Conservation (phyloP, 2,329 filamentous ascomycete species). For the Stromatinia cepivora region DNA sequence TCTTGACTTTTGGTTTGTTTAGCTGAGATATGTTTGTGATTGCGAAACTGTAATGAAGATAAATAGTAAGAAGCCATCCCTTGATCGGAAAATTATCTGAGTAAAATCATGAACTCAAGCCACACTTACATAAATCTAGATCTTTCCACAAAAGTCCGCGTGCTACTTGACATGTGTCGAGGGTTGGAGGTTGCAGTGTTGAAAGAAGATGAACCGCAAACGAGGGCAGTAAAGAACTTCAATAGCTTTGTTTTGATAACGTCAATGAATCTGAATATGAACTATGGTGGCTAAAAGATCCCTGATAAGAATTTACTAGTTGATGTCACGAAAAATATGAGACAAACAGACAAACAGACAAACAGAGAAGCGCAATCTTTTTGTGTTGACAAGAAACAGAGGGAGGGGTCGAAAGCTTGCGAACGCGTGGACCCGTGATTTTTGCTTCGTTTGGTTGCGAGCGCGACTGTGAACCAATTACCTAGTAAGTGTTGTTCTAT, state of each 20-base stretch:
- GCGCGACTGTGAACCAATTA: not conserved
- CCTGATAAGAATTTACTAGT: not conserved
- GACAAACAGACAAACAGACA: not conserved
- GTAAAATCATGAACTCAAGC: no score
- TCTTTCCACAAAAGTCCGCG: not conserved
- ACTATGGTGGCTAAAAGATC: not conserved
- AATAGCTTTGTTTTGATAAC: no score
- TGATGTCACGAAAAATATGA: not conserved
- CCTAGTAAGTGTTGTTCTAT: not conserved
- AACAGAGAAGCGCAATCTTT: not conserved
- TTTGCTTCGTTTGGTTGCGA: not conserved
- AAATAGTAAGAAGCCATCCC: not conserved
- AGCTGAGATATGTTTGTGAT: no score
- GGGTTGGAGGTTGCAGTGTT: not conserved
- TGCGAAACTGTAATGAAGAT: not conserved
- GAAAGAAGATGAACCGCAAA: no score
- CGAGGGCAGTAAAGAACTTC: not conserved
- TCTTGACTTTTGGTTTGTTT: not conserved
- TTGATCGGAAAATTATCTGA: not conserved
- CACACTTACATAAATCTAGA: not conserved
- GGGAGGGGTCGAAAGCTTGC: not conserved
- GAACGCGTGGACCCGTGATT: slow-evolving; percentile 7
- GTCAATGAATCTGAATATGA: not conserved
- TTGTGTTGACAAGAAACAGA: not conserved
- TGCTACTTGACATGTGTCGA: not conserved